Evolutionary conservation across 2,329 filamentous ascomycete genomes (phyloP).

Genomic region (Alternaria consortialis): DNA sequence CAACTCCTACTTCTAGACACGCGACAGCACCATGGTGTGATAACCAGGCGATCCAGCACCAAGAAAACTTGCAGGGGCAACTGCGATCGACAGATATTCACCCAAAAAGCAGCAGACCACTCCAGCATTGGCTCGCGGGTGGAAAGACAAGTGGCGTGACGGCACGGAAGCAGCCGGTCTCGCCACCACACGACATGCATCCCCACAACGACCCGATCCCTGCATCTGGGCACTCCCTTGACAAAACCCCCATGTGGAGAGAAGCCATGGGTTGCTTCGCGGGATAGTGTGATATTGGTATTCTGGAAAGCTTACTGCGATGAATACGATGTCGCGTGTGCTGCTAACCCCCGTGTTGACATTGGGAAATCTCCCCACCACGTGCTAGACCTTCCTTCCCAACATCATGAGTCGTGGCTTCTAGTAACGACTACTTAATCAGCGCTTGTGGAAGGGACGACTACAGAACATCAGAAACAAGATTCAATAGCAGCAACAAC

Average conservation of each 20-base stretch:
- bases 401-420: background rate
- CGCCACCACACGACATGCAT: background rate
- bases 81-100: background rate
- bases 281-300: background rate
- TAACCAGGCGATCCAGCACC: background rate
- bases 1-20: background rate
- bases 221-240: background rate
- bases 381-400: background rate
- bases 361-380: background rate
- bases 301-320: background rate
- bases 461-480: background rate
- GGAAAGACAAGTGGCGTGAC: conserved; percentile 20
- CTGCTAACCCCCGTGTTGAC: background rate
- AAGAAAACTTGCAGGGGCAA: background rate
- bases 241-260: background rate
- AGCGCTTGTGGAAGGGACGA: too few species aligned
- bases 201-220: background rate
- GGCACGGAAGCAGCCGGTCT: conserved; percentile 11
- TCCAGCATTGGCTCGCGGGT: background rate
- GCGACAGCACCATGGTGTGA: conserved; percentile 5
- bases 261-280: background rate
- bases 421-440: background rate
- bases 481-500: background rate
- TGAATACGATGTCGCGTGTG: background rate
- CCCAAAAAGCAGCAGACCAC: background rate